Conservation (phyloP, 2,329 filamentous ascomycete species). For the Rachicladosporium sp. region DNA sequence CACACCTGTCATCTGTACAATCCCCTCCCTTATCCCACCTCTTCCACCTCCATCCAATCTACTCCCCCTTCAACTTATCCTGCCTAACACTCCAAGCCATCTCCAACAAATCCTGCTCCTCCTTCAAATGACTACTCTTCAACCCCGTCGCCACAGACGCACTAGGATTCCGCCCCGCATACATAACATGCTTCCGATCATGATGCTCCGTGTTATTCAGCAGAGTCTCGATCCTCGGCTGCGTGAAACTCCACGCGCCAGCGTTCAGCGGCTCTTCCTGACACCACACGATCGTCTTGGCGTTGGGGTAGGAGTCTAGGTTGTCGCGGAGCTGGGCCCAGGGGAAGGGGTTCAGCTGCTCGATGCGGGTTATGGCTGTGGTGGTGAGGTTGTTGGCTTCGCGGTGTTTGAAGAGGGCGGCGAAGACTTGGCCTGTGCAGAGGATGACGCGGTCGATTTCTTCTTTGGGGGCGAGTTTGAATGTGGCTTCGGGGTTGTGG, state of each 20-base stretch:
- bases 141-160: conserved; percentile 88
- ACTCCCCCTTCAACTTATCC: conserved; percentile 55
- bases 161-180: conserved; percentile 85
- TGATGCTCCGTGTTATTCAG: conserved; percentile 88
- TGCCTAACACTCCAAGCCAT: conserved; percentile 52
- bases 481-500: conserved; percentile 53
- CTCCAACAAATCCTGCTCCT: conserved; percentile 73
- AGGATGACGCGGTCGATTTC: conserved; percentile 90
- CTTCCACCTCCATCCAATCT: conserved; percentile 10
- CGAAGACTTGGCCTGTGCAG: conserved; percentile 90
- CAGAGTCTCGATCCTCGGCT: conserved; percentile 92
- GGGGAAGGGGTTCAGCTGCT: conserved; percentile 97
- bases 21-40: not conserved
- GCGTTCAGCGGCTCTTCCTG: conserved; percentile 98
- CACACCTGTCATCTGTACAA: not conserved
- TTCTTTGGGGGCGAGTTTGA: conserved; percentile 59
- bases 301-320: conserved; percentile 92
- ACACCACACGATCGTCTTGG: conserved; percentile 91
- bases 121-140: conserved; percentile 78
- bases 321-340: conserved; percentile 96
- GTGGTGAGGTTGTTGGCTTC: conserved; percentile 76
- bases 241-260: conserved; percentile 92
- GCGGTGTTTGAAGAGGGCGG: conserved; percentile 81
- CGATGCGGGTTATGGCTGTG: conserved; percentile 85
- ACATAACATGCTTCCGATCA: conserved; percentile 91